Conservation (phyloP, 1,284 basidiomycete species). For the Puccinia triticina region DNA sequence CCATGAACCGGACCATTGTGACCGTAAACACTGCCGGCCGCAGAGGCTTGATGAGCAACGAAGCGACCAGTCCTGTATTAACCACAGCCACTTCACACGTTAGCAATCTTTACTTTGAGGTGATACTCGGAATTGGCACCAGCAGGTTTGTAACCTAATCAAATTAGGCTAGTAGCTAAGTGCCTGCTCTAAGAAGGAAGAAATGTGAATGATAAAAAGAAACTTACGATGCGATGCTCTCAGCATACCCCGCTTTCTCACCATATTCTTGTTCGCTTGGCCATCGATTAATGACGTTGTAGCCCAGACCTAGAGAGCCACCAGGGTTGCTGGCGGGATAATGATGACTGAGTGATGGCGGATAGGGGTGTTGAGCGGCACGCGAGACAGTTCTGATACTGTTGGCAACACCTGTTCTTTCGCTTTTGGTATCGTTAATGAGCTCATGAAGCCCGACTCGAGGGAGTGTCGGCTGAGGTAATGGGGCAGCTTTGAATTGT, state of each 20-base stretch:
- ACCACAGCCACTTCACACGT: neutral
- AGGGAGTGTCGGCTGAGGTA: constrained; percentile 92
- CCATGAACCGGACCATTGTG: neutral
- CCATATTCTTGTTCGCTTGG: constrained; percentile 34
- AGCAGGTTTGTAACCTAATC: neutral
- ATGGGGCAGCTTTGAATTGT: constrained; percentile 72
- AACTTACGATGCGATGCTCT: constrained; percentile 45
- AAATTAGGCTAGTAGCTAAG: neutral
- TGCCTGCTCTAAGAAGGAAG: neutral
- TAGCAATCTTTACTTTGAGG: constrained; percentile 12
- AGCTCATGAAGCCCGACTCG: constrained; percentile 79
- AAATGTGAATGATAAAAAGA: neutral
- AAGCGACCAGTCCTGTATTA: constrained; percentile 35
- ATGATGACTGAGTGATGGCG: constrained; percentile 19
- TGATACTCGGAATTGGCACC: no score
- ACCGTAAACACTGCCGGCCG: neutral
- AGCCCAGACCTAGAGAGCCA: neutral
- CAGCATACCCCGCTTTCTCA: constrained; percentile 42
- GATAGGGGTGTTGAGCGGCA: constrained; percentile 33
- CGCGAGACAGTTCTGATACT: neutral
- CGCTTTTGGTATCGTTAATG: constrained; percentile 19
- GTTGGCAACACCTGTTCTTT: neutral
- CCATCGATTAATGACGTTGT: constrained; percentile 29
- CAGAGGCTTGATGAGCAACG: constrained; percentile 31
- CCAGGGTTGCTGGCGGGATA: neutral